These are phyloP conservation scores for Neurospora sp. DNA, from an alignment of 495 filamentous ascomycete genomes.

Conservation along the genomic window DNA sequence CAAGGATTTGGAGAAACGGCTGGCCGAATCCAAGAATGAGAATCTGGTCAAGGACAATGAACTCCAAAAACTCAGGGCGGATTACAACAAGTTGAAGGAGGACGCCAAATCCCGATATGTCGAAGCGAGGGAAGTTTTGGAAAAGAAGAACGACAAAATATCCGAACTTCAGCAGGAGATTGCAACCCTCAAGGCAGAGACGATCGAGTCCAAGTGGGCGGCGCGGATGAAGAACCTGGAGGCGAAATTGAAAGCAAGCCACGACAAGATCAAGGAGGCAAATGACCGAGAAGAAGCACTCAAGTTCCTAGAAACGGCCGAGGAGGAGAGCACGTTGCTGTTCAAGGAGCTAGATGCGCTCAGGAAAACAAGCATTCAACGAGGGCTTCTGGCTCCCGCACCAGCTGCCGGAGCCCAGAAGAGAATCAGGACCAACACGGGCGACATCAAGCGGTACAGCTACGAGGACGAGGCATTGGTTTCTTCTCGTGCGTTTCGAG, in stretches of 20 bases:
- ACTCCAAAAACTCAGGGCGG: conserved; percentile 40
- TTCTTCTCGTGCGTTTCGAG: conserved; percentile 17
- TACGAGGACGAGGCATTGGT: conserved; percentile 15
- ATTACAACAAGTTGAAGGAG: conserved; percentile 48
- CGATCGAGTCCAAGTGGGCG: conserved; percentile 10
- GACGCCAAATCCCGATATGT: conserved; percentile 46
- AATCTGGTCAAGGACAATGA: conserved; percentile 39
- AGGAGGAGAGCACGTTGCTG: conserved; percentile 11
- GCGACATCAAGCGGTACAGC: conserved; percentile 5
- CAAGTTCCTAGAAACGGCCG: conserved; percentile 12
- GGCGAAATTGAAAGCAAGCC: conserved; percentile 9
- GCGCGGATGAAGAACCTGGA: conserved; percentile 15
- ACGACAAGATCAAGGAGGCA: conserved; percentile 5
- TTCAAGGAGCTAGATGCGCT: conserved; percentile 14
- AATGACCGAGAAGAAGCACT: conserved; percentile 9
- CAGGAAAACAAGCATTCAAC: conserved; percentile 7
- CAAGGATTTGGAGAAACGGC: conserved; percentile 33
- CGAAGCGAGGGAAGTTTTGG: conserved; percentile 45
- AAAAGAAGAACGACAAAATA: conserved; percentile 58
- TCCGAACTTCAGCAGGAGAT: conserved; percentile 26
- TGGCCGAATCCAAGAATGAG: conserved; percentile 29
- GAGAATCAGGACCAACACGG: conserved; percentile 3
- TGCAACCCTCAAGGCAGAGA: conserved; percentile 17
- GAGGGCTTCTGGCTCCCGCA: conserved; percentile 2
- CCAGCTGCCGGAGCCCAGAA: not conserved